A percentile compares a stretch with the other conserved stretches of the same genome.
Conservation (phyloP, 2,329 filamentous ascomycete species). For the Sclerotinia glacialis region DNA sequence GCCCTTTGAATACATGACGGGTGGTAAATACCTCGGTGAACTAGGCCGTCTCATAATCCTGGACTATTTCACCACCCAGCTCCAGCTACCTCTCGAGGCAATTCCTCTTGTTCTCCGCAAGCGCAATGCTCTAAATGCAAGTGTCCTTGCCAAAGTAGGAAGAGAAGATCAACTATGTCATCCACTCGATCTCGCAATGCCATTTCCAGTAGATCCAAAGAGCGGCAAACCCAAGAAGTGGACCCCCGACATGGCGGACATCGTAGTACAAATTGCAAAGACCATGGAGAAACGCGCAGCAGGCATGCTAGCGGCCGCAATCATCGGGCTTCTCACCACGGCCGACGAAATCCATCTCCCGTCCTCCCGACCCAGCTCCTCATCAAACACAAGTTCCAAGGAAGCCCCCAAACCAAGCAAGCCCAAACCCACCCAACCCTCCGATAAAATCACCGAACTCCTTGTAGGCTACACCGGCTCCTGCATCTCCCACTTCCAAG, state of each 20-base stretch:
- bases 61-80: slow-evolving; percentile 69
- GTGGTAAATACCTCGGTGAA: slow-evolving; percentile 89
- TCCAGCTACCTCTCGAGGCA: slow-evolving; percentile 25
- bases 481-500: slow-evolving; percentile 75
- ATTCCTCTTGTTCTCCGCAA: slow-evolving; percentile 30
- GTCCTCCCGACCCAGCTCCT: background rate
- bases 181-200: background rate
- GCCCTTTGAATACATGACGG: slow-evolving; percentile 96
- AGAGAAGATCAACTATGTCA: background rate
- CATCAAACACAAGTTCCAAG: slow-evolving; percentile 21
- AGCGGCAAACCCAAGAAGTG: slow-evolving; percentile 47
- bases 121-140: slow-evolving; percentile 42
- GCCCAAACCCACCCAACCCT: background rate
- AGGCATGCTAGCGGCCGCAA: slow-evolving; percentile 69
- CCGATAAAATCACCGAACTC: slow-evolving; percentile 50
- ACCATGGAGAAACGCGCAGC: slow-evolving; percentile 71
- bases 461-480: slow-evolving; percentile 78
- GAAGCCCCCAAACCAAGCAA: background rate
- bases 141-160: slow-evolving; percentile 5
- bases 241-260: slow-evolving; percentile 57
- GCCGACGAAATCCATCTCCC: slow-evolving; percentile 59
- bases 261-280: slow-evolving; percentile 65
- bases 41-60: slow-evolving; percentile 74
- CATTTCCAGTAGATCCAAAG: background rate
- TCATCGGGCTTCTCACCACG: slow-evolving; percentile 65